A percentile compares a stretch with the other conserved stretches of the same genome.
These are phyloP conservation scores for Xylaria sp. DNA, from an alignment of 2,329 filamentous ascomycete species.

Conservation along the genomic window DNA sequence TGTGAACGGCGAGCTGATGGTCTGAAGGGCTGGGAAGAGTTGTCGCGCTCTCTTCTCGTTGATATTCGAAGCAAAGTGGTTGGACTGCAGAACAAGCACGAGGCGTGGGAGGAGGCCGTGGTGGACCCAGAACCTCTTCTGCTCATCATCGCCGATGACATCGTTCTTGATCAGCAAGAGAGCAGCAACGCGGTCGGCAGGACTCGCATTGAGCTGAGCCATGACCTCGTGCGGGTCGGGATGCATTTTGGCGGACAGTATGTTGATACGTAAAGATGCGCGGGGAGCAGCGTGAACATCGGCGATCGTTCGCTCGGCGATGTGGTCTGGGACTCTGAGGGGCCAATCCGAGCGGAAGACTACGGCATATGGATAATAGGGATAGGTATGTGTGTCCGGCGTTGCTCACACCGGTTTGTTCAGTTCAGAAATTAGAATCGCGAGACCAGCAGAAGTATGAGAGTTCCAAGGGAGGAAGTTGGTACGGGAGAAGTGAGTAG, in stretches of 20 bases:
- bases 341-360: neutral
- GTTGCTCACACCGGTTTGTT: neutral
- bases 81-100: slow-evolving; percentile 41
- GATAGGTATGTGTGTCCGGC: slow-evolving; percentile 3
- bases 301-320: slow-evolving; percentile 1
- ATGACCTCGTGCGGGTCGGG: slow-evolving; percentile 26
- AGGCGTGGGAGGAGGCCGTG: slow-evolving; percentile 61
- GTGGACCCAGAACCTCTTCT: slow-evolving; percentile 73
- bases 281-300: slow-evolving; percentile 3
- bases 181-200: slow-evolving; percentile 51
- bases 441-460: no score
- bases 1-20: slow-evolving; percentile 34
- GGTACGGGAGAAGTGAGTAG: no score
- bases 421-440: neutral
- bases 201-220: slow-evolving; percentile 41
- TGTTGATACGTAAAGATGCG: slow-evolving; percentile 5
- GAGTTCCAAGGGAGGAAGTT: no score
- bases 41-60: slow-evolving; percentile 38
- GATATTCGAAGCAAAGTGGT: slow-evolving; percentile 31
- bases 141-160: slow-evolving; percentile 78
- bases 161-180: slow-evolving; percentile 80
- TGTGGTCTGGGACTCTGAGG: neutral
- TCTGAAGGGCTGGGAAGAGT: slow-evolving; percentile 31
- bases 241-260: slow-evolving; percentile 23
- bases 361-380: neutral